Conservation (phyloP, 495 filamentous ascomycete species). For the Penicillium salamii region DNA sequence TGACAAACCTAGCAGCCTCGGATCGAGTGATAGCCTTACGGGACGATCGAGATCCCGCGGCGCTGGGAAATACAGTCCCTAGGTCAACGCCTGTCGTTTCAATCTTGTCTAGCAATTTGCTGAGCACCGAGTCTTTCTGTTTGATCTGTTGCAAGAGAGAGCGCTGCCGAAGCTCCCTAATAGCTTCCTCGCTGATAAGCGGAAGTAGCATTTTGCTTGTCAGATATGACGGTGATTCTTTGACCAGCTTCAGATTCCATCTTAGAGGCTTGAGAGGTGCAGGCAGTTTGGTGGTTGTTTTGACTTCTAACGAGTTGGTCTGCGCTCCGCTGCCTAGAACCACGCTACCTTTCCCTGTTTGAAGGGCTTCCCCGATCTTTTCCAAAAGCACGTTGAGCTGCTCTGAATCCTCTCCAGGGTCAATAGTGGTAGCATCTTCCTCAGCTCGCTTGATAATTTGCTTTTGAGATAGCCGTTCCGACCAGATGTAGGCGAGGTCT, state of each 20-base stretch:
- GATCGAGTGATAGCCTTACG: conserved; percentile 33
- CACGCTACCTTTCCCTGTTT: conserved; percentile 36
- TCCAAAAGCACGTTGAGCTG: conserved; percentile 71
- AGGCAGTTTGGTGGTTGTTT: conserved; percentile 60
- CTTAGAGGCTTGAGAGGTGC: conserved; percentile 62
- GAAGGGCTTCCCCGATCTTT: conserved; percentile 65
- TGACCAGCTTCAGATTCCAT: conserved; percentile 64
- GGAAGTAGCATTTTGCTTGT: conserved; percentile 67
- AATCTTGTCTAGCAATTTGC: conserved; percentile 74
- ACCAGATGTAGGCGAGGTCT: conserved; percentile 85
- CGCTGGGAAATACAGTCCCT: conserved; percentile 65
- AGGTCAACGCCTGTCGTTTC: conserved; percentile 66
- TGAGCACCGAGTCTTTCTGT: conserved; percentile 78
- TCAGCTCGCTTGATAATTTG: conserved; percentile 65
- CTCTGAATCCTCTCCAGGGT: conserved; percentile 71
- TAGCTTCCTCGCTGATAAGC: conserved; percentile 57
- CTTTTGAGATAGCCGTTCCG: conserved; percentile 60
- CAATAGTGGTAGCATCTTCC: conserved; percentile 71
- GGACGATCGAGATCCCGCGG: conserved; percentile 41
- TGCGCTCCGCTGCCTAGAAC: conserved; percentile 24
- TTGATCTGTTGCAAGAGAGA: conserved; percentile 57
- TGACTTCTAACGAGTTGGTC: conserved; percentile 49
- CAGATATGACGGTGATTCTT: conserved; percentile 49
- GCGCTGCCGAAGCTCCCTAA: conserved; percentile 48
- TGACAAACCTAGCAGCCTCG: conserved; percentile 40